These are phyloP conservation scores for Clonostachys chloroleuca DNA, from an alignment of 2,329 filamentous ascomycete genomes.

Conservation along the genomic window DNA sequence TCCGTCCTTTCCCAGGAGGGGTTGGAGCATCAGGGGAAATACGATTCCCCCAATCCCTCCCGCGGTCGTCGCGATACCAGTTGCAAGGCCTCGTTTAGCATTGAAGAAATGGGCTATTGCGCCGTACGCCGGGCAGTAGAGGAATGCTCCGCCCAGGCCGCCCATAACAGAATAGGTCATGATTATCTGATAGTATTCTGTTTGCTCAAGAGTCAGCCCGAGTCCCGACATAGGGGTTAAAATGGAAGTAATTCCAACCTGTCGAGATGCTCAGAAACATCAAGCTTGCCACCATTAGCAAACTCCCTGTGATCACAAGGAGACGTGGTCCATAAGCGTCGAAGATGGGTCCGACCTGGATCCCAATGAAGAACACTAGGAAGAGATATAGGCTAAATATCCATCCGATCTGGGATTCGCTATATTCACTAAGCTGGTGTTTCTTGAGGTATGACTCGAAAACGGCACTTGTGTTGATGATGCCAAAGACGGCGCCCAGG, in stretches of 20 bases:
- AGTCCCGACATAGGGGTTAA: background rate
- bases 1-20: constrained; percentile 10
- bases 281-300: constrained; percentile 56
- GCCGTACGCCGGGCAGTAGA: constrained; percentile 24
- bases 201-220: constrained; percentile 17
- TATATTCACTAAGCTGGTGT: constrained; percentile 67
- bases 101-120: constrained; percentile 16
- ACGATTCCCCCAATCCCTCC: constrained; percentile 17
- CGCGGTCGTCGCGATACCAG: background rate
- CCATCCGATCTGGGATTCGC: constrained; percentile 72
- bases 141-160: constrained; percentile 31
- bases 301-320: constrained; percentile 61
- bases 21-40: constrained; percentile 24
- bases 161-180: constrained; percentile 34
- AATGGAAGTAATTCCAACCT: constrained; percentile 12
- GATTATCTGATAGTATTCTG: constrained; percentile 42
- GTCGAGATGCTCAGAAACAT: constrained; percentile 65
- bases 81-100: background rate
- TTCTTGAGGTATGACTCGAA: constrained; percentile 73
- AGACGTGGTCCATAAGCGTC: constrained; percentile 68
- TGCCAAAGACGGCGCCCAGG: constrained; percentile 59
- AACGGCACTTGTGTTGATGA: constrained; percentile 50
- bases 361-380: constrained; percentile 74
- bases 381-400: constrained; percentile 82
- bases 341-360: constrained; percentile 80